Base-by-base conservation (phyloP, 2,329 filamentous ascomycete genomes). In the Herpotrichia juniperi region DNA sequence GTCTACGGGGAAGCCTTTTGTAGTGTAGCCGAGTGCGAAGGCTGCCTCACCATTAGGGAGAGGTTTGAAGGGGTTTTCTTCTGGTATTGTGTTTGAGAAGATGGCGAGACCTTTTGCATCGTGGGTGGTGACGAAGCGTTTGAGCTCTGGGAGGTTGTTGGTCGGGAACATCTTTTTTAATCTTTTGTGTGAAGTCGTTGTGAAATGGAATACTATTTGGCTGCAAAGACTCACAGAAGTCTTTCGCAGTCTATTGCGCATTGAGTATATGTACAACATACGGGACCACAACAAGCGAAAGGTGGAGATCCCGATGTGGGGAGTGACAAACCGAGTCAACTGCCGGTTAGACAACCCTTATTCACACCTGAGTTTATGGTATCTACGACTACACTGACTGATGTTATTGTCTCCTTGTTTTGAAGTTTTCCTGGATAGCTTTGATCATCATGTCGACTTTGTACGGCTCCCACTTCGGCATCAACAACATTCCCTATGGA, bases 1-100 rank as follows among this genome's bases (percentile, higher is more conserved):
- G 31, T 78, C 59, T 12, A 77, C 74, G 0, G 82, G 81, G 51
- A 76, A 77, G 31, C 69, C 62, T 26, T 76, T 73, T 2, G 82
- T 80, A 5, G 78, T 74, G 61, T 83, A 84, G 34, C 71, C 73
- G 3, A 81, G 75, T 16, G 70, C 71, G 59, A 83, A 82, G 17
- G 64, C 67, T 5, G 25, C 43, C 10, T 31, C 28, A 34, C 76
- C 75, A 55, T 79, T 76, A 54, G 63, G 73, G 63, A 68, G 73
- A 62, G 58, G 53, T 56, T 60, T 62, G 67, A 72, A 71, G 25
- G 61, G 64, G 51, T 59, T 68, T 42, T 71, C 70, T 32, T 74
- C 71, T 42, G 58, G 54, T 40, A 75, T 62, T 31, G 66, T 65
- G 17, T 63, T 58, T 57, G 66, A 69, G 58, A 75, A 74, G 30